Base-by-base conservation (phyloP, 2,329 filamentous ascomycete species). In the Talaromyces piceae region DNA sequence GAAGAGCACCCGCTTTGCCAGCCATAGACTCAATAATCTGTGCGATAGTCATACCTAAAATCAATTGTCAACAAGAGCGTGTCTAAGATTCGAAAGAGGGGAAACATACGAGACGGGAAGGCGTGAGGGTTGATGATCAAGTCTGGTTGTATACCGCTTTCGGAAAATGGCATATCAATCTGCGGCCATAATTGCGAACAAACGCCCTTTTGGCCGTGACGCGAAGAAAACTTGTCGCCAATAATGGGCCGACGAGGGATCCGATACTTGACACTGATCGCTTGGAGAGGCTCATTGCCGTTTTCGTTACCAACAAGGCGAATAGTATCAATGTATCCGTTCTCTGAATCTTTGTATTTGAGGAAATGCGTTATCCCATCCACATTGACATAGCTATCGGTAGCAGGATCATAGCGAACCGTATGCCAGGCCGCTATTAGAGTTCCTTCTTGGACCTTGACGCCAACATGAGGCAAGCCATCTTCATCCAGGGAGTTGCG, bases 71-170 rank as follows among this genome's bases (percentile, higher is more conserved):
- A 53, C 54, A 55, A 18, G n/a, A n/a, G 13, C 16, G 7, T 9
- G 7, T 37, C 33, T 4, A 9, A 37, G 20, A 9, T 41, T 8
- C 1, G 2, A 11, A 39, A 11, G 13, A 26, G n/a, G 9, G 3
- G 16, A 1, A 6, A 58, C 67, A 61, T 62, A 72, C 93, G 91
- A 43, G 91, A 97, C 6, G 93, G 93, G 79, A 98, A 98, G 65
- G 93, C 93, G 78, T 98, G 93, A 37, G 93, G 93, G 74, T 98
- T 98, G 77, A 98, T 98, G 71, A 98, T 98, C 62, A 95, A 79
- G 70, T 98, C 93, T 8, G 93, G 93, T 65, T 96, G 91, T 55
- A 98, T 97, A 49, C 93, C 93, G 5, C 87, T 88, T 73, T 98
- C 93, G 2, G 88, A 90, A 72, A 97, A 98, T 3, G 93, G 93